Conservation (phyloP, 257 asterid species). For the Solanum ahanhuiri region DNA sequence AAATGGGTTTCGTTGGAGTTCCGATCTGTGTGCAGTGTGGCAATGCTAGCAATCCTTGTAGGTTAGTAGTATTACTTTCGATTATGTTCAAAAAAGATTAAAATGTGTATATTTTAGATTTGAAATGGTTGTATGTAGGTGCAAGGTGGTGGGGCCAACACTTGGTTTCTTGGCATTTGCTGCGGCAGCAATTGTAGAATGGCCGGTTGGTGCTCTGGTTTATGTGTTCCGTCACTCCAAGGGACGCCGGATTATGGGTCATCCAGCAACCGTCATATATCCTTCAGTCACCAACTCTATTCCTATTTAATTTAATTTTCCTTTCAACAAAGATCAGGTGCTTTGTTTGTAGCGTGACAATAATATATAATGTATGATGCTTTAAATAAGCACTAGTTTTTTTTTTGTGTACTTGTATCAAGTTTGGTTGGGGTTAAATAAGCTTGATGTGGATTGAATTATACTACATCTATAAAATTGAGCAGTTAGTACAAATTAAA, state of each 20-base stretch:
- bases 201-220: slow-evolving; percentile 84
- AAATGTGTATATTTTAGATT: too few species aligned
- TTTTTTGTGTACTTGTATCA: background rate
- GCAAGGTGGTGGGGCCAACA: slow-evolving; percentile 87
- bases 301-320: slow-evolving; percentile 42
- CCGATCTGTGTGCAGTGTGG: slow-evolving; percentile 60
- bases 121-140: slow-evolving; percentile 8
- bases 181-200: slow-evolving; percentile 65
- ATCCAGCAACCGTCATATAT: slow-evolving; percentile 63
- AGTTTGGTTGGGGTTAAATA: background rate
- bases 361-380: background rate
- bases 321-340: background rate
- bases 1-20: slow-evolving; percentile 8
- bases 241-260: slow-evolving; percentile 86
- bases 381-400: background rate
- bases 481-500: background rate
- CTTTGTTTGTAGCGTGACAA: background rate
- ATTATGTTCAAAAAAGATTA: too few species aligned
- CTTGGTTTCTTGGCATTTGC: slow-evolving; percentile 74
- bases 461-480: background rate
- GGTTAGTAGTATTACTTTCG: slow-evolving; percentile 7
- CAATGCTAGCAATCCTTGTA: slow-evolving; percentile 52
- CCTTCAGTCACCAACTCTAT: slow-evolving; percentile 37
- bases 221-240: slow-evolving; percentile 64
- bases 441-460: background rate